Conservation (phyloP, 2,329 filamentous ascomycete species). For the Neophaeococcomyces mojaviensis region DNA sequence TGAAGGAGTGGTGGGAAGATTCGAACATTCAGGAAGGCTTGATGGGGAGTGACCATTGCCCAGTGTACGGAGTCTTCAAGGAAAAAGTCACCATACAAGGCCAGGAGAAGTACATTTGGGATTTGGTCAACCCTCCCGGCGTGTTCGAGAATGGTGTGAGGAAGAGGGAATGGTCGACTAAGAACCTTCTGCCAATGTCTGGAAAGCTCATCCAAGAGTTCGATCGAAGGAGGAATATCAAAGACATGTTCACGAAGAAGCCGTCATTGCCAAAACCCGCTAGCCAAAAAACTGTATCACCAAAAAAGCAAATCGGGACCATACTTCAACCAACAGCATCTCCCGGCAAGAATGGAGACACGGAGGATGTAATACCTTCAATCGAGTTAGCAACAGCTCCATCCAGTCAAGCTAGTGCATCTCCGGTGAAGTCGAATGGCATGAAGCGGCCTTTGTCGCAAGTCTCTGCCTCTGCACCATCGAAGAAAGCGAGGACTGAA, state of each 20-base stretch:
- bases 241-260: slow-evolving; percentile 78
- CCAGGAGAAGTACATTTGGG: slow-evolving; percentile 49
- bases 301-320: not conserved
- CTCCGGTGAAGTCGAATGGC: slow-evolving; percentile 20
- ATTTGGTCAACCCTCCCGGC: slow-evolving; percentile 70
- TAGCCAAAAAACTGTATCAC: slow-evolving; percentile 4
- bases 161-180: slow-evolving; percentile 57
- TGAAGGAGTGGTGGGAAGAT: slow-evolving; percentile 71
- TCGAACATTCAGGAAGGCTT: slow-evolving; percentile 88
- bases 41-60: slow-evolving; percentile 93
- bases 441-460: slow-evolving; percentile 33
- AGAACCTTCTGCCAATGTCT: slow-evolving; percentile 65
- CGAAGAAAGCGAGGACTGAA: slow-evolving; percentile 45
- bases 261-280: slow-evolving; percentile 25
- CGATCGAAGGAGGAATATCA: slow-evolving; percentile 73
- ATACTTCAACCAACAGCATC: not conserved
- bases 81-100: slow-evolving; percentile 51
- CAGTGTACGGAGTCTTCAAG: slow-evolving; percentile 71
- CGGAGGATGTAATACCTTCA: not conserved
- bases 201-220: slow-evolving; percentile 84
- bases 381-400: not conserved
- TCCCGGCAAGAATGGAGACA: no score
- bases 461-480: slow-evolving; percentile 25
- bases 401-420: slow-evolving; percentile 10
- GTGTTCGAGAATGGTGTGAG: slow-evolving; percentile 63